phyloP scores from a whole-genome alignment of 139 green algal species.

The Chlamydomonas asymmetrica region DNA sequence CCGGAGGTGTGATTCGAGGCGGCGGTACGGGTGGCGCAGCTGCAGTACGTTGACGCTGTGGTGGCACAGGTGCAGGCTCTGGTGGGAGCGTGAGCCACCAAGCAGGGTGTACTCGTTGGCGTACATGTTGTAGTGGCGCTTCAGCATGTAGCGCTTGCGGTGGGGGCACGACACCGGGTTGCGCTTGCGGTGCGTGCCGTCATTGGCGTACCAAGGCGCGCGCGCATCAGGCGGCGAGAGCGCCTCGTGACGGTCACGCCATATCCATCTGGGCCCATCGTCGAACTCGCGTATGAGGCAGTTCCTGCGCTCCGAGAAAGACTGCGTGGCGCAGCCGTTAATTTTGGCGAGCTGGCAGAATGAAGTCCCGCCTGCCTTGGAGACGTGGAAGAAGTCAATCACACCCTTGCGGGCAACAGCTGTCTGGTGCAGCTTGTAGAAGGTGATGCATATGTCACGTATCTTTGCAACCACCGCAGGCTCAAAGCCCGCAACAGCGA shows the following conservation, averaged over 20 bases:
- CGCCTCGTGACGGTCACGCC: conserved; percentile 6
- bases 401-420: conserved; percentile 19
- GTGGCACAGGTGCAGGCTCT: conserved; percentile 18
- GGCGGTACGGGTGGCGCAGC: conserved; percentile 27
- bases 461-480: not conserved
- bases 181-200: conserved; percentile 8
- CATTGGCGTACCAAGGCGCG: conserved; percentile 34
- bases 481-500: not conserved
- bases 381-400: conserved; percentile 33
- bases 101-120: conserved; percentile 34
- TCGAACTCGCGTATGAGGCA: conserved; percentile 37
- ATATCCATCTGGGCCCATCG: conserved; percentile 36
- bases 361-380: conserved; percentile 23
- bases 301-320: conserved; percentile 23
- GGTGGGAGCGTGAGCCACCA: not conserved
- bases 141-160: conserved; percentile 26
- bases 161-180: conserved; percentile 20
- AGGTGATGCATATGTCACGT: not conserved
- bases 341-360: conserved; percentile 36
- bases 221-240: conserved; percentile 8
- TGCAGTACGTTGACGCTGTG: conserved; percentile 33
- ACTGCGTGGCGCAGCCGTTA: conserved; percentile 31
- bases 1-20: conserved; percentile 29
- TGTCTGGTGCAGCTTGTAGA: conserved; percentile 11
- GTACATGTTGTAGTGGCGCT: conserved; percentile 26